phyloP scores from a whole-genome alignment of 179 eudicot species.

The Silene noctiflora region DNA sequence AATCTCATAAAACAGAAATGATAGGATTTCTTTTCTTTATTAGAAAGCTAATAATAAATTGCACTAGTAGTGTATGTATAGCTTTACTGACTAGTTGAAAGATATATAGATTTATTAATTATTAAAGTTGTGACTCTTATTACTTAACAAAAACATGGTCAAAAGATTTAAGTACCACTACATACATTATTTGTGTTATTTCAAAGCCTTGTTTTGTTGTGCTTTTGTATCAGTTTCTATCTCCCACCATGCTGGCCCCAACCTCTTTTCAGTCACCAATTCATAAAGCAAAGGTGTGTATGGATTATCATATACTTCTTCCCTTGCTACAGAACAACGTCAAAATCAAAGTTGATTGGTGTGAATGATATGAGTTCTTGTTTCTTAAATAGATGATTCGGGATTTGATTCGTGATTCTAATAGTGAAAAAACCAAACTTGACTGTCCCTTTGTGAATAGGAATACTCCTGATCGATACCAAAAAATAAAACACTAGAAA shows the following conservation, averaged over 20 bases:
- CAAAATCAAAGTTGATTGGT: no score
- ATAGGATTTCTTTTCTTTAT: not conserved
- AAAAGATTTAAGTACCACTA: not conserved
- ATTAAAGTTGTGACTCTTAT: conserved; percentile 1
- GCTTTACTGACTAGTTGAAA: not conserved
- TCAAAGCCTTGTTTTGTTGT: not conserved
- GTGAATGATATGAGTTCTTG: no score
- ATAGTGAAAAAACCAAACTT: no score
- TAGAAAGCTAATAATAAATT: not conserved
- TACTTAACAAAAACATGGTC: not conserved
- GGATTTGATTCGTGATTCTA: no score
- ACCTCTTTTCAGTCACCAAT: not conserved
- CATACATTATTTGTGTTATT: not conserved
- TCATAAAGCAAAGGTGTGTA: no score
- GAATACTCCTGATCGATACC: no score
- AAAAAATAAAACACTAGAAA: no score
- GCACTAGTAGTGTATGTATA: not conserved
- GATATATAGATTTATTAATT: not conserved
- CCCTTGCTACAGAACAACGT: no score
- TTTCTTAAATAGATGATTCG: no score
- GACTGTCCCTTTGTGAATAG: no score
- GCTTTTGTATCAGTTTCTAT: not conserved
- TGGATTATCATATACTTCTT: no score
- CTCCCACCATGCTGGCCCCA: not conserved
- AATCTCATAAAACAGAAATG: not conserved